A percentile compares a stretch with the other conserved stretches of the same genome.
These are phyloP conservation scores for Botryotinia convoluta DNA, from an alignment of 2,329 filamentous ascomycete genomes.

Conservation along the genomic window DNA sequence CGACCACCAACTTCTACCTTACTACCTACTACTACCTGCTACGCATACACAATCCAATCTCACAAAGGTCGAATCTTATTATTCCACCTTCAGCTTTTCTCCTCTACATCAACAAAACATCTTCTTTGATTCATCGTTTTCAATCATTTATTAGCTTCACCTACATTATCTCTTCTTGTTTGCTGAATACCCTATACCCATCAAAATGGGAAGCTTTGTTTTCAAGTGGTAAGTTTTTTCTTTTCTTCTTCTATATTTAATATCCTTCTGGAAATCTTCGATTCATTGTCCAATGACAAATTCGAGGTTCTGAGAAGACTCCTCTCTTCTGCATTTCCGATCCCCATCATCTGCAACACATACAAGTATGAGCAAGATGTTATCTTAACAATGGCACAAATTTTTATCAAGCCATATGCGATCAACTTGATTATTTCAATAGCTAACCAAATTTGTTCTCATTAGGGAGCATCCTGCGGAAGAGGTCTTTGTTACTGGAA, in stretches of 20 bases:
- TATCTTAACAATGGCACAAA: neutral
- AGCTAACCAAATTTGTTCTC: slow-evolving; percentile 25
- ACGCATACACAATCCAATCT: neutral
- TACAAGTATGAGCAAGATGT: neutral
- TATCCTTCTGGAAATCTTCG: neutral
- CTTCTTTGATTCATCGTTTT: neutral
- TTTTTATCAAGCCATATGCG: neutral
- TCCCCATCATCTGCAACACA: neutral
- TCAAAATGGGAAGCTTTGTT: slow-evolving; percentile 40
- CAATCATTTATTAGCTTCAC: neutral
- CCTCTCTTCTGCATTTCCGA: neutral
- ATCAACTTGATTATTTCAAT: neutral
- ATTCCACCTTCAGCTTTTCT: neutral
- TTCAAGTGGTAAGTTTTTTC: slow-evolving; percentile 39
- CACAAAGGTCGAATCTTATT: neutral
- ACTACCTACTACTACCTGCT: neutral
- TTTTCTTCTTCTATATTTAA: neutral
- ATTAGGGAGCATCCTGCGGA: slow-evolving; percentile 83
- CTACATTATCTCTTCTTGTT: neutral
- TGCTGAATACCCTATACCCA: slow-evolving; percentile 11
- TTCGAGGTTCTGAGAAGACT: neutral
- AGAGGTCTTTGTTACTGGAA: slow-evolving; percentile 89
- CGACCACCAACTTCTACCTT: slow-evolving; percentile 6
- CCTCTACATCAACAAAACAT: neutral
- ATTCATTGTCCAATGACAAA: neutral